Evolutionary conservation across 495 filamentous ascomycete genomes (phyloP).

Genomic region (Lasiosphaeriaceae sp.): DNA sequence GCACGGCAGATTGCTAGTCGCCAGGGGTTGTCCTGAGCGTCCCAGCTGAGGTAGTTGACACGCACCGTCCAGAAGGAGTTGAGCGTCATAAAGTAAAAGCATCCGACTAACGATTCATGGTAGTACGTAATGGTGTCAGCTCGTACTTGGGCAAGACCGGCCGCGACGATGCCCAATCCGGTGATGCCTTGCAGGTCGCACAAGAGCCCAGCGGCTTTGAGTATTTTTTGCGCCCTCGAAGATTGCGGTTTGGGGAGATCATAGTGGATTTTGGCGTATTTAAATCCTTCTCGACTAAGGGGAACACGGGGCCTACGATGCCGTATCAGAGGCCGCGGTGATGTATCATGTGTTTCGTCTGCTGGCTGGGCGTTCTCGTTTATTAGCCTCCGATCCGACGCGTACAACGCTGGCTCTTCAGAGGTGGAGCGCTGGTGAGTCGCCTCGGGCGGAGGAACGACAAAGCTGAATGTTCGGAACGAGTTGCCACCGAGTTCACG

Average conservation of each 20-base stretch:
- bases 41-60: constrained; percentile 1
- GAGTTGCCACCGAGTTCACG: too few relatives aligned
- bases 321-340: too few relatives aligned
- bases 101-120: not conserved
- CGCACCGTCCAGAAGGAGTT: constrained; percentile 5
- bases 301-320: too few relatives aligned
- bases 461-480: too few relatives aligned
- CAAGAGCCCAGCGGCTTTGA: not conserved
- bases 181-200: constrained; percentile 4
- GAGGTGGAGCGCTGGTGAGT: too few relatives aligned
- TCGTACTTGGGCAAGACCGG: not conserved
- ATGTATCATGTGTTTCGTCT: too few relatives aligned
- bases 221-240: not conserved
- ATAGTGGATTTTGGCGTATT: not conserved
- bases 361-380: too few relatives aligned
- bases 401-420: too few relatives aligned
- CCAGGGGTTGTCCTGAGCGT: not conserved
- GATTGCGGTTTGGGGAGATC: not conserved
- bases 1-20: not conserved
- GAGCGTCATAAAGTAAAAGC: not conserved
- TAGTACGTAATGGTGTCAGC: not conserved
- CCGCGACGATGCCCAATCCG: not conserved
- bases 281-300: not conserved
- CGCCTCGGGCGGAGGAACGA: too few relatives aligned
- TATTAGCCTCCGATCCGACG: too few relatives aligned